phyloP scores from a whole-genome alignment of 2,329 filamentous ascomycete genomes.

The Coniochaeta ligniaria region DNA sequence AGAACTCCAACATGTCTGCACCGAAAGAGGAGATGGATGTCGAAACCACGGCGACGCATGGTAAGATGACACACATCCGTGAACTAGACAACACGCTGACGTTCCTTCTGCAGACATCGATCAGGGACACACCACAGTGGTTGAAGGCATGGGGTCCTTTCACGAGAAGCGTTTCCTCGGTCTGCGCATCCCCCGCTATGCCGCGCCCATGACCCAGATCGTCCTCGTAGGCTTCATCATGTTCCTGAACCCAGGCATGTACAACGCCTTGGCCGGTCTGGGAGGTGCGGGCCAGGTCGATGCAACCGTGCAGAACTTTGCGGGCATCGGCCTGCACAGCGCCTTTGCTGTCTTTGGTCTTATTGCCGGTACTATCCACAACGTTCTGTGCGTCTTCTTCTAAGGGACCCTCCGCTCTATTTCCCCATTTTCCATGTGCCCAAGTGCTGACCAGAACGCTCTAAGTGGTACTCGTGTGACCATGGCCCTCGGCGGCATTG shows the following conservation, averaged over 20 bases:
- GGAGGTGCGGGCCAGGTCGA: slow-evolving; percentile 54
- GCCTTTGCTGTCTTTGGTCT: slow-evolving; percentile 63
- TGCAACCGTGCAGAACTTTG: slow-evolving; percentile 48
- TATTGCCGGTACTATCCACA: slow-evolving; percentile 67
- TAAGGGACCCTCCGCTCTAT: neutral
- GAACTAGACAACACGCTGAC: neutral
- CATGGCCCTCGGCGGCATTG: slow-evolving; percentile 65
- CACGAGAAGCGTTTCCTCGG: slow-evolving; percentile 51
- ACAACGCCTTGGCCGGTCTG: slow-evolving; percentile 54
- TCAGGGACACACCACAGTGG: neutral
- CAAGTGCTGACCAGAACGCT: neutral
- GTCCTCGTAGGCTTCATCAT: slow-evolving; percentile 64
- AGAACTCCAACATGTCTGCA: neutral
- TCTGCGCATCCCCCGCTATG: slow-evolving; percentile 56
- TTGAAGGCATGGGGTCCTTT: neutral
- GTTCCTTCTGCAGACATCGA: neutral
- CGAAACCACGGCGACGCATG: neutral
- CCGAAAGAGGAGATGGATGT: neutral
- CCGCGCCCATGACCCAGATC: slow-evolving; percentile 66
- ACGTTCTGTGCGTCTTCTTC: slow-evolving; percentile 60
- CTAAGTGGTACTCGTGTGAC: slow-evolving; percentile 30
- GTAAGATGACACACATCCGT: neutral
- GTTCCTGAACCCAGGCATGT: slow-evolving; percentile 63
- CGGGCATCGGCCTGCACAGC: slow-evolving; percentile 64
- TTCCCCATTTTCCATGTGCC: neutral